These are phyloP conservation scores for Phytophthora chlamydospora DNA, from an alignment of 352 stramenopile genomes.

Conservation along the genomic window DNA sequence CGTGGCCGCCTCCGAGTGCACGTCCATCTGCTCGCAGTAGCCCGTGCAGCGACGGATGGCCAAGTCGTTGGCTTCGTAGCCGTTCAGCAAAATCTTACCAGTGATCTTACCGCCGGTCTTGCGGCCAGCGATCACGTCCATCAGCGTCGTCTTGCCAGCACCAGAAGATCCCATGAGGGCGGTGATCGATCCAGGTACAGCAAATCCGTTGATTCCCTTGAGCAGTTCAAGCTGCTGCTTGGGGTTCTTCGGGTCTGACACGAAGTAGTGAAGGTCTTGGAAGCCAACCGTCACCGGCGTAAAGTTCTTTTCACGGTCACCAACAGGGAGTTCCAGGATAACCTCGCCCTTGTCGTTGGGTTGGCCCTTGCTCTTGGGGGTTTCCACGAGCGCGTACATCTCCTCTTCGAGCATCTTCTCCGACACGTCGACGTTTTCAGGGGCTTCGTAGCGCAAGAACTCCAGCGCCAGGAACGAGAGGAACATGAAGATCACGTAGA, in stretches of 20 bases:
- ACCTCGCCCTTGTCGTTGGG: too few species aligned
- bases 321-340: too few species aligned
- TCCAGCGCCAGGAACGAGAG: slow-evolving; percentile 30
- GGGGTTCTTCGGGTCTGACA: slow-evolving; percentile 3
- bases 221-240: slow-evolving; percentile 35
- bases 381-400: slow-evolving; percentile 7
- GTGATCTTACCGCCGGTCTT: slow-evolving; percentile 17
- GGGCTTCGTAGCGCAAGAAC: slow-evolving; percentile 24
- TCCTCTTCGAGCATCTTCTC: slow-evolving; percentile 18
- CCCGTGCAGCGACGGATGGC: slow-evolving; percentile 25
- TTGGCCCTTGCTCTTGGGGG: slow-evolving; percentile 11
- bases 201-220: slow-evolving; percentile 35
- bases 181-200: slow-evolving; percentile 36
- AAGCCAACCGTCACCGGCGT: slow-evolving; percentile 30
- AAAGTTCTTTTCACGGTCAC: slow-evolving; percentile 31
- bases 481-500: slow-evolving; percentile 43
- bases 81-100: slow-evolving; percentile 15
- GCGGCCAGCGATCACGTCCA: slow-evolving; percentile 18
- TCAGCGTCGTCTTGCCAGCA: slow-evolving; percentile 49
- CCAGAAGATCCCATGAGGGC: slow-evolving; percentile 48
- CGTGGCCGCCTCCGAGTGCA: slow-evolving; percentile 15
- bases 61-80: slow-evolving; percentile 24
- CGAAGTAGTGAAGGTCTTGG: slow-evolving; percentile 26
- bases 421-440: slow-evolving; percentile 17
- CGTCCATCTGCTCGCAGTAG: slow-evolving; percentile 31